Percentiles rank a stretch among this genome's conserved stretches.
These are phyloP conservation scores for Solanum sejunctum DNA, from an alignment of 257 asterid species.

Conservation along the genomic window DNA sequence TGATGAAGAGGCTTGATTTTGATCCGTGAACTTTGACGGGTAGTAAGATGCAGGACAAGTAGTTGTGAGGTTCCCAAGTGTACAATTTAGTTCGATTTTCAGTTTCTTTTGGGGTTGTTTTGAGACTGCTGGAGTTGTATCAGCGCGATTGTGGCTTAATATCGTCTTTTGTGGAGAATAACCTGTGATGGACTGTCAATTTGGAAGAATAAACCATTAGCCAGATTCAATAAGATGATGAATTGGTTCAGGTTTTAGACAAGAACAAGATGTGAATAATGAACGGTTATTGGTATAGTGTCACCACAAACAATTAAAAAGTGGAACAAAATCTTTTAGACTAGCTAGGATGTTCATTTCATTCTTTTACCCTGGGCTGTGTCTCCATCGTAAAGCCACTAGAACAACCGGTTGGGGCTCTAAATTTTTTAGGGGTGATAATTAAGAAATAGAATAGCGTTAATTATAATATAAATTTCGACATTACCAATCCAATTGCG, in stretches of 20 bases:
- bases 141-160: neutral
- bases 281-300: neutral
- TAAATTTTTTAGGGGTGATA: no score
- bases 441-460: no score
- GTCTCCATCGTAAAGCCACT: no score
- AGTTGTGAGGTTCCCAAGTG: neutral
- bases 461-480: no score
- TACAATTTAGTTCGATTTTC: constrained; percentile 25
- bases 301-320: neutral
- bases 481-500: no score
- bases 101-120: neutral
- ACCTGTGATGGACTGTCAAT: constrained; percentile 25
- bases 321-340: neutral
- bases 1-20: neutral
- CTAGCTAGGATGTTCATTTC: neutral
- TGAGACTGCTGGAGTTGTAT: neutral
- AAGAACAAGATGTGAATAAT: neutral
- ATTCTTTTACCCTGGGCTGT: neutral
- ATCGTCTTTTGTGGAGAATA: constrained; percentile 21
- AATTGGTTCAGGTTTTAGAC: neutral
- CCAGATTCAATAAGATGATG: neutral
- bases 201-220: neutral
- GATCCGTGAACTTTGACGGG: constrained; percentile 12
- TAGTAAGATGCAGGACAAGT: constrained; percentile 25
- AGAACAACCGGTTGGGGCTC: no score